Evolutionary conservation across 495 filamentous ascomycete genomes (phyloP).

Genomic region (Penicillium coprophilum): DNA sequence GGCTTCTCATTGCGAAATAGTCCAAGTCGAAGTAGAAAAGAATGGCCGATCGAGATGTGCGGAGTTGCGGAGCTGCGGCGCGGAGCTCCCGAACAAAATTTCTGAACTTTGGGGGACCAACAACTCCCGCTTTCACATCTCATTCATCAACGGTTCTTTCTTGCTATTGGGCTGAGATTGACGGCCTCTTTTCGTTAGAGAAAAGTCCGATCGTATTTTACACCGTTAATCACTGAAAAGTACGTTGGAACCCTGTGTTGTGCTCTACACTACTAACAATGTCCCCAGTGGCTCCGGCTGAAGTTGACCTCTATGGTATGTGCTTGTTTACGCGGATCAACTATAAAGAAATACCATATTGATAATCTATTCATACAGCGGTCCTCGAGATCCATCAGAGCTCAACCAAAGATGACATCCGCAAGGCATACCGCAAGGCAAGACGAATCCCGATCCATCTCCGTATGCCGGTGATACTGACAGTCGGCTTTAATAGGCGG

Average conservation of each 20-base stretch:
- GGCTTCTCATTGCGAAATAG: constrained; percentile 30
- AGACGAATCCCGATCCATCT: constrained; percentile 11
- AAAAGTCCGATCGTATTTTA: not conserved
- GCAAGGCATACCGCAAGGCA: constrained; percentile 97
- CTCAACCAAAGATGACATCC: constrained; percentile 81
- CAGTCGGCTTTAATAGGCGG: constrained; percentile 57
- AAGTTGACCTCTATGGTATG: constrained; percentile 51
- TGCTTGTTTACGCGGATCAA: not conserved
- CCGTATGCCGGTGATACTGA: constrained; percentile 15
- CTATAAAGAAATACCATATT: constrained; percentile 3
- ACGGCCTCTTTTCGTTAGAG: not conserved
- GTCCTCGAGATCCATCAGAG: constrained; percentile 70
- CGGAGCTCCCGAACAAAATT: constrained; percentile 30
- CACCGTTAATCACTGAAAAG: not conserved
- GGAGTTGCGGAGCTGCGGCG: constrained; percentile 29
- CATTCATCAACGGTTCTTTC: not conserved
- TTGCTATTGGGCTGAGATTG: not conserved
- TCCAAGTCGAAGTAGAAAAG: not conserved
- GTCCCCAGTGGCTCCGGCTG: constrained; percentile 37
- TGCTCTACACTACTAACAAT: constrained; percentile 20
- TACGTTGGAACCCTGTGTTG: not conserved
- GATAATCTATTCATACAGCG: constrained; percentile 46
- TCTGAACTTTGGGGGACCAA: constrained; percentile 20
- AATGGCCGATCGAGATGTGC: constrained; percentile 5
- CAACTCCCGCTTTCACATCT: constrained; percentile 13